Conservation (phyloP, 2,329 filamentous ascomycete genomes). For the Nannizziopsis barbatae region DNA sequence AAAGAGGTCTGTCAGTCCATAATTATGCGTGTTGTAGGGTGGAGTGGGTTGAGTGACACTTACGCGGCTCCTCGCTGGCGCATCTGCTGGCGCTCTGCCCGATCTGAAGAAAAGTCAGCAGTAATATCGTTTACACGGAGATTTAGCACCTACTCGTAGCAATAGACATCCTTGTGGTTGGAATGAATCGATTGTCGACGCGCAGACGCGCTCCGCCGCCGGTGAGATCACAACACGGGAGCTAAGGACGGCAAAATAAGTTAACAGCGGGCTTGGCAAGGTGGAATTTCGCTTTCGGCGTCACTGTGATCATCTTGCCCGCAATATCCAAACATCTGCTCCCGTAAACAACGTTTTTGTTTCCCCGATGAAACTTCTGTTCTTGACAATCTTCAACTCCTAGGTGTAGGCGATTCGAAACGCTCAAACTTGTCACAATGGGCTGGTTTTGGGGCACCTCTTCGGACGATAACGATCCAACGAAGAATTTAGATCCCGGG, state of each 20-base stretch:
- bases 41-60: conserved; percentile 20
- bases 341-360: too few relatives aligned
- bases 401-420: background rate
- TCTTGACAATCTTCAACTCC: too few relatives aligned
- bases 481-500: conserved; percentile 67
- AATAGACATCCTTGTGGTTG: conserved; percentile 20
- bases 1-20: conserved; percentile 9
- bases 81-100: conserved; percentile 46
- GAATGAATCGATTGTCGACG: conserved; percentile 12
- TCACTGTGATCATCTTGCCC: background rate
- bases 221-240: background rate
- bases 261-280: too few relatives aligned
- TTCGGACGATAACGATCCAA: conserved; percentile 46
- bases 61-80: conserved; percentile 49
- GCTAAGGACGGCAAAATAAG: too few relatives aligned
- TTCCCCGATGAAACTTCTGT: too few relatives aligned
- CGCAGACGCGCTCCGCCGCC: conserved; percentile 3
- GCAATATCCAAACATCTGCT: background rate
- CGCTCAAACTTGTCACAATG: conserved; percentile 34
- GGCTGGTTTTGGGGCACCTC: conserved; percentile 52
- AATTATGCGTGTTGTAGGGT: background rate
- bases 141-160: conserved; percentile 27
- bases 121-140: background rate
- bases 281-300: background rate
- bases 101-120: conserved; percentile 27